Conservation (phyloP, 345 rosid species). For the Acer campestre region DNA sequence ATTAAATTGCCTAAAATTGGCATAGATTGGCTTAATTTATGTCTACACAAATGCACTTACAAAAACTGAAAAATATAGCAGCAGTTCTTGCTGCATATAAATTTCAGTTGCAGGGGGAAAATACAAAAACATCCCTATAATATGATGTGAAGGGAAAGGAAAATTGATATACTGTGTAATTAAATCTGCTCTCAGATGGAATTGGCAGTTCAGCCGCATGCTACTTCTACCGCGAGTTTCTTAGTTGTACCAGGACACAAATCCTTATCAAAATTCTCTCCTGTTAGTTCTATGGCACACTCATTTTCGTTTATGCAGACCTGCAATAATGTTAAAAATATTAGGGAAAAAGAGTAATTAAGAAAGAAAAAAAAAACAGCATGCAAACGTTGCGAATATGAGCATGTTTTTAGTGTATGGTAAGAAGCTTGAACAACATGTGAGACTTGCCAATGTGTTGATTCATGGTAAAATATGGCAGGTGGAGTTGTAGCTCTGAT, state of each 20-base stretch:
- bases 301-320: slow-evolving; percentile 46
- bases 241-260: slow-evolving; percentile 34
- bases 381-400: too few species aligned
- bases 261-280: slow-evolving; percentile 39
- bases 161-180: background rate
- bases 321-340: slow-evolving; percentile 32
- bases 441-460: background rate
- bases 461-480: background rate
- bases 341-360: background rate
- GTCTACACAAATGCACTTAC: background rate
- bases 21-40: background rate
- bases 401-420: background rate
- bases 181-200: background rate
- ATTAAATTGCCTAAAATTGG: background rate
- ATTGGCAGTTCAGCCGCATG: slow-evolving; percentile 40
- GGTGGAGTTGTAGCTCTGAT: background rate
- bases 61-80: background rate
- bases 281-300: slow-evolving; percentile 41
- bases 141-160: background rate
- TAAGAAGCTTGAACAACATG: background rate
- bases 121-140: background rate
- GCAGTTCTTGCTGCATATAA: background rate
- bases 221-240: slow-evolving; percentile 54
- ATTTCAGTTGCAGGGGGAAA: background rate
- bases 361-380: background rate